Evolutionary conservation across 2,329 filamentous ascomycete genomes (phyloP), one percentile per base, ranked within the genome.

Genomic region (Orbilia oligospora): DNA sequence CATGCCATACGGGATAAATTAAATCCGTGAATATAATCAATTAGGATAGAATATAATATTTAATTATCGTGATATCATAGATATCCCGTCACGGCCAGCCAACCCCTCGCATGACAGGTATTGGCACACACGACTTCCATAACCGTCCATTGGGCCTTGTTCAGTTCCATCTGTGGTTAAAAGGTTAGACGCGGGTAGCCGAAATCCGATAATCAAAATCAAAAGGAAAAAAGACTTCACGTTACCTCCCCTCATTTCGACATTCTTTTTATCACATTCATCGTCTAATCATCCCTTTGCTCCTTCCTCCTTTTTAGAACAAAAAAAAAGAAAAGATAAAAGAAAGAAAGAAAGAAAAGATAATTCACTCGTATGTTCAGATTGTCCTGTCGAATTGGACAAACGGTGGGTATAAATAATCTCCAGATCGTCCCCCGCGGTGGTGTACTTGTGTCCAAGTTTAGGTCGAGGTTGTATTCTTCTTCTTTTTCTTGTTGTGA

Each of bases 331-430:
- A n/a, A n/a, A n/a, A n/a, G n/a, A n/a, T n/a, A n/a, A n/a, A n/a
- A n/a, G n/a, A n/a, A n/a, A n/a, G 44, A 46, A 5, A 46, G n/a
- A 48, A 24, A 9, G 36, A 33, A 36, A 14, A 56, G 33, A 38
- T 20, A 76, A 76, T 67, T 71, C 56, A 67, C 72, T 76, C 66
- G 63, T 55, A 77, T 77, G 73, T 71, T 71, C 63, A 36, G 44
- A 58, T 44, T 70, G 58, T 63, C 55, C 65, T 49, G 72, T 65
- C 55, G 56, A 16, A 46, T 38, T 48, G 56, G 46, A 61, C 48
- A n/a, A 24, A 30, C 61, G 58, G 41, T 49, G 49, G 49, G 61
- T 71, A 71, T 71, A 66, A 71, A 66, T 77, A 77, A 27, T 8
- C 18, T 22, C 12, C 33, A 6, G 12, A 20, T 51, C 33, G 22